Evolutionary conservation across 75 land plant genomes (phyloP).

Genomic region (Sequoia sempervirens): DNA sequence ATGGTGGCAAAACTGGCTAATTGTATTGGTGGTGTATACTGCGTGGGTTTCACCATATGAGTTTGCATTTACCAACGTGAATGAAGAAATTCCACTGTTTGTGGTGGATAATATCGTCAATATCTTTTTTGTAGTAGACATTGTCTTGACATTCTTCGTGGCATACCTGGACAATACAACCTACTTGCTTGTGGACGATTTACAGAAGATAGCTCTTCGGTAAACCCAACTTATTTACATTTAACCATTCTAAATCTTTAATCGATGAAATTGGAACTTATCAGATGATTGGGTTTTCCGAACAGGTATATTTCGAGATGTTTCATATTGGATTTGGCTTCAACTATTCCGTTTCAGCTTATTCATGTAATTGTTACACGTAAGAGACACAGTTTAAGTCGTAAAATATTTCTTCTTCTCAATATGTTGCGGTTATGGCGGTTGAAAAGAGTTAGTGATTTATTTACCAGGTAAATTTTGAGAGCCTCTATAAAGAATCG

Average conservation of each 20-base stretch:
- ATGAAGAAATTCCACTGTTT: slow-evolving; percentile 22
- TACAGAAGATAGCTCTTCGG: slow-evolving; percentile 41
- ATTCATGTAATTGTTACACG: slow-evolving; percentile 30
- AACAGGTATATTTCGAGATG: slow-evolving; percentile 31
- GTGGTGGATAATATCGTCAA: slow-evolving; percentile 51
- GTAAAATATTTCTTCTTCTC: slow-evolving; percentile 32
- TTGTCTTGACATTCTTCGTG: slow-evolving; percentile 65
- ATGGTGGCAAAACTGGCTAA: slow-evolving; percentile 56
- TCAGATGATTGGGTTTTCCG: not conserved
- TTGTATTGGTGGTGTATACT: slow-evolving; percentile 59
- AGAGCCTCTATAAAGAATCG: not conserved
- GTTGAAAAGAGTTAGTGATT: slow-evolving; percentile 49
- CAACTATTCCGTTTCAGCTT: slow-evolving; percentile 26
- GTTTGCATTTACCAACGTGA: slow-evolving; percentile 43
- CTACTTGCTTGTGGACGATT: slow-evolving; percentile 46
- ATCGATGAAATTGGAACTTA: no score
- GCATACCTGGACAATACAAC: slow-evolving; percentile 53
- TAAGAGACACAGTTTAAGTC: slow-evolving; percentile 12
- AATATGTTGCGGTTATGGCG: slow-evolving; percentile 74
- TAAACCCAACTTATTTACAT: not conserved
- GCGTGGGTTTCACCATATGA: slow-evolving; percentile 76
- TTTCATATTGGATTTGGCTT: slow-evolving; percentile 37
- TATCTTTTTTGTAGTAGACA: slow-evolving; percentile 67
- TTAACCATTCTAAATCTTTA: not conserved
- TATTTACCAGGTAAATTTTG: slow-evolving; percentile 42